Percentiles rank a stretch among this genome's conserved stretches.
These are phyloP conservation scores for Phytophthora ramorum DNA, from an alignment of 352 stramenopile genomes.

Conservation along the genomic window DNA sequence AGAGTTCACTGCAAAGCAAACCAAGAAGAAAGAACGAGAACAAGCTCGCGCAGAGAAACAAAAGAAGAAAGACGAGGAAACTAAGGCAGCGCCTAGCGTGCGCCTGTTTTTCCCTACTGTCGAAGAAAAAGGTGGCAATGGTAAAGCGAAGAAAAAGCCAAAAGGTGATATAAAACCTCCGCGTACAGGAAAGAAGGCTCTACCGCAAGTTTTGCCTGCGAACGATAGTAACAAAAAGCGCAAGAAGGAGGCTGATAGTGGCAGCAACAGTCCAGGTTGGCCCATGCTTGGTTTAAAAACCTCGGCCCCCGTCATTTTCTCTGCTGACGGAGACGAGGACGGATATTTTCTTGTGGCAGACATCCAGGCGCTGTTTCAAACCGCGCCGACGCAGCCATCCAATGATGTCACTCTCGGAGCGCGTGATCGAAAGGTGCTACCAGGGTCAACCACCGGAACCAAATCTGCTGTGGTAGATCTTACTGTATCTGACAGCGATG, in stretches of 20 bases:
- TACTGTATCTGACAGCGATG: constrained; percentile 42
- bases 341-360: constrained; percentile 60
- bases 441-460: not conserved
- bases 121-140: not conserved
- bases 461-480: constrained; percentile 36
- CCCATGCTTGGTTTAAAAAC: constrained; percentile 5
- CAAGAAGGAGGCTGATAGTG: constrained; percentile 16
- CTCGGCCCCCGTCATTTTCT: constrained; percentile 36
- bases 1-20: constrained; percentile 60
- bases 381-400: not conserved
- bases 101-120: constrained; percentile 39
- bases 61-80: constrained; percentile 36
- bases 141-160: constrained; percentile 6
- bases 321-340: constrained; percentile 41
- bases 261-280: constrained; percentile 5
- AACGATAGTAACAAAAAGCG: constrained; percentile 18
- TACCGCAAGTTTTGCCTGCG: constrained; percentile 2
- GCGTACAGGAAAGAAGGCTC: constrained; percentile 34
- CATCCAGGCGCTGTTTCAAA: constrained; percentile 51
- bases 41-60: constrained; percentile 29
- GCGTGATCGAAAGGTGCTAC: not conserved
- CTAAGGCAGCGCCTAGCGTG: constrained; percentile 30
- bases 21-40: constrained; percentile 59
- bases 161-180: constrained; percentile 18
- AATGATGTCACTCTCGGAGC: not conserved